Conservation (phyloP, 202 grass and related monocot genomes). For the Bolboschoenoplectus hybrid region DNA sequence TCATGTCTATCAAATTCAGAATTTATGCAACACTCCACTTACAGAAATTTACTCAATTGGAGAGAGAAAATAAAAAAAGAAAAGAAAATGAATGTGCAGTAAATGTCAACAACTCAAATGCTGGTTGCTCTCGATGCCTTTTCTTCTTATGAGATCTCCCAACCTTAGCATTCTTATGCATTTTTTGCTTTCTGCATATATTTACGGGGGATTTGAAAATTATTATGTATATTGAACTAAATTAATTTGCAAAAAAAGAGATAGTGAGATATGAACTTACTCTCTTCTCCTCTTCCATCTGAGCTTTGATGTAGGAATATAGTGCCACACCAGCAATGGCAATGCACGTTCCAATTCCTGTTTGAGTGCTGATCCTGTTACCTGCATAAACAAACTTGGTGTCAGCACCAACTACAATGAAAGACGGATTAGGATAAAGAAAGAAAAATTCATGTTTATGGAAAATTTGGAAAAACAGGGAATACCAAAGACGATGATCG, state of each 20-base stretch:
- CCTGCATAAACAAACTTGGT: slow-evolving; percentile 53
- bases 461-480: slow-evolving; percentile 14
- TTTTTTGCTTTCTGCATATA: slow-evolving; percentile 32
- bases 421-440: not conserved
- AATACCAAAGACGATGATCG: slow-evolving; percentile 83
- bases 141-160: slow-evolving; percentile 14
- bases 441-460: slow-evolving; percentile 36
- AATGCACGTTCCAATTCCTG: slow-evolving; percentile 86
- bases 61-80: slow-evolving; percentile 13
- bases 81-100: slow-evolving; percentile 25
- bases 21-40: slow-evolving; percentile 30
- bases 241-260: not conserved
- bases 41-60: slow-evolving; percentile 20
- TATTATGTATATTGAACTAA: slow-evolving; percentile 11
- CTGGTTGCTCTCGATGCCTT: not conserved
- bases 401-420: not conserved
- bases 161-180: slow-evolving; percentile 31
- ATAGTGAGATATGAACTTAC: slow-evolving; percentile 49
- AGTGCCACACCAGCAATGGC: slow-evolving; percentile 90
- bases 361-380: slow-evolving; percentile 90
- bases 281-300: slow-evolving; percentile 96
- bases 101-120: slow-evolving; percentile 26
- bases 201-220: not conserved
- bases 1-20: slow-evolving; percentile 29
- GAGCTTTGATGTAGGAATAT: slow-evolving; percentile 96